Percentiles rank a stretch among this genome's conserved stretches.
phyloP scores from a whole-genome alignment of 176 grass and related monocot genomes.

The Hyparrhenia diplandra region DNA sequence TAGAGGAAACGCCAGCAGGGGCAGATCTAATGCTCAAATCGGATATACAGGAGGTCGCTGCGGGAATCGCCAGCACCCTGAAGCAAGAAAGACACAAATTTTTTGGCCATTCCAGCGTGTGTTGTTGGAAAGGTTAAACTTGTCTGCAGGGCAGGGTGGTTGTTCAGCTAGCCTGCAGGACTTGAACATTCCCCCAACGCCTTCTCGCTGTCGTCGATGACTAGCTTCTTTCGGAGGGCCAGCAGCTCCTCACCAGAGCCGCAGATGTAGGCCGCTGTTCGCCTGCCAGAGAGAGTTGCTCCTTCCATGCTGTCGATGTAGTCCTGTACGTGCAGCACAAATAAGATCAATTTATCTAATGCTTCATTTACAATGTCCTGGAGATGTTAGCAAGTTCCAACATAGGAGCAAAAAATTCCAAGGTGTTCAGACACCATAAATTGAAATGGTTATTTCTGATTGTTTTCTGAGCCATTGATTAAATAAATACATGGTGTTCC shows the following conservation, averaged over 20 bases:
- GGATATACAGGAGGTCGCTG: constrained; percentile 36
- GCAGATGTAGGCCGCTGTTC: constrained; percentile 79
- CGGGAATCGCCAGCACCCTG: constrained; percentile 8
- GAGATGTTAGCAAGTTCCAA: neutral
- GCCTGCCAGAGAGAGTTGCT: constrained; percentile 87
- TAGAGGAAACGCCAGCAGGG: constrained; percentile 2
- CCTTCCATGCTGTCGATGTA: constrained; percentile 99
- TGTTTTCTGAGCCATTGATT: neutral
- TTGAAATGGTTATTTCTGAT: neutral
- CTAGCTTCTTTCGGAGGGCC: constrained; percentile 64
- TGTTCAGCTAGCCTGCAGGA: constrained; percentile 50
- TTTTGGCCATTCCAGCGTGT: constrained; percentile 3
- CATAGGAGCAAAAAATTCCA: neutral
- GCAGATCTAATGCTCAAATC: constrained; percentile 9
- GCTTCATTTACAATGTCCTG: neutral
- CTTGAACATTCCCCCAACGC: constrained; percentile 25
- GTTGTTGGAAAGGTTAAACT: constrained; percentile 34
- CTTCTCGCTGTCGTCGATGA: constrained; percentile 15
- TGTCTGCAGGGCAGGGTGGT: constrained; percentile 25
- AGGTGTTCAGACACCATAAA: neutral
- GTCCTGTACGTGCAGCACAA: constrained; percentile 63
- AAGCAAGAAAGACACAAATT: neutral
- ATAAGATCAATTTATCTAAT: neutral
- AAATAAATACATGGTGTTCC: neutral
- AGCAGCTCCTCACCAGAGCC: constrained; percentile 57